Evolutionary conservation across 2,329 filamentous ascomycete genomes (phyloP).

Genomic region (Fusarium decemcellulare): DNA sequence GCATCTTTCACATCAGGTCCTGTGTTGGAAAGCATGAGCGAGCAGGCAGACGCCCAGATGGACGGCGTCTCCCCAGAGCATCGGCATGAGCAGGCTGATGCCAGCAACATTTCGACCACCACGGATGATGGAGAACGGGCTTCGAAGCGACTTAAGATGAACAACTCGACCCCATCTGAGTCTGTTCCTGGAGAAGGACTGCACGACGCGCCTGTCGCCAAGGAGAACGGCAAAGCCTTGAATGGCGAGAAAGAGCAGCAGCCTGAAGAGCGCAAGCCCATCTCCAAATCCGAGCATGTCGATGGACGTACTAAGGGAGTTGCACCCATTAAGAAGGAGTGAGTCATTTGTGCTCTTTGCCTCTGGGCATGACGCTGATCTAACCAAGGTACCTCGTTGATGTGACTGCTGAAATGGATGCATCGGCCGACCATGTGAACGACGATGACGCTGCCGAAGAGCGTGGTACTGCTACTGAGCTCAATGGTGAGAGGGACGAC

Average conservation of each 20-base stretch:
- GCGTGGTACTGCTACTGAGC: constrained; percentile 49
- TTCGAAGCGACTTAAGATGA: constrained; percentile 72
- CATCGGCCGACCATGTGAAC: constrained; percentile 43
- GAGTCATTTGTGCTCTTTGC: constrained; percentile 47
- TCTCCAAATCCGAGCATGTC: constrained; percentile 33
- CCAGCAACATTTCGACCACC: constrained; percentile 25
- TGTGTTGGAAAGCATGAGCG: constrained; percentile 43
- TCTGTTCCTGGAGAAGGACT: constrained; percentile 36
- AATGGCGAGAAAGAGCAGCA: constrained; percentile 37
- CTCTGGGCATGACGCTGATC: not conserved
- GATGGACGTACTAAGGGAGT: constrained; percentile 66
- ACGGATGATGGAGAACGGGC: constrained; percentile 56
- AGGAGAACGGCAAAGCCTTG: constrained; percentile 31
- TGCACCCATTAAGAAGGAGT: constrained; percentile 83
- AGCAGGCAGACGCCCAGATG: constrained; percentile 44
- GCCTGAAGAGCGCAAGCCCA: constrained; percentile 17
- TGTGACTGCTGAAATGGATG: constrained; percentile 45
- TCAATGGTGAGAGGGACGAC: constrained; percentile 68
- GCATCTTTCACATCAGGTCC: not conserved
- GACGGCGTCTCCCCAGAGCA: constrained; percentile 34
- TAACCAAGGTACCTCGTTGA: constrained; percentile 60
- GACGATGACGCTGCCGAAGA: constrained; percentile 67
- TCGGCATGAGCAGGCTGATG: constrained; percentile 29
- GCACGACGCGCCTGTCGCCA: constrained; percentile 32
- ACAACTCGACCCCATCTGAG: constrained; percentile 47